Conservation (phyloP, 108 stramenopile species). For the Discostella pseudostelligera region DNA sequence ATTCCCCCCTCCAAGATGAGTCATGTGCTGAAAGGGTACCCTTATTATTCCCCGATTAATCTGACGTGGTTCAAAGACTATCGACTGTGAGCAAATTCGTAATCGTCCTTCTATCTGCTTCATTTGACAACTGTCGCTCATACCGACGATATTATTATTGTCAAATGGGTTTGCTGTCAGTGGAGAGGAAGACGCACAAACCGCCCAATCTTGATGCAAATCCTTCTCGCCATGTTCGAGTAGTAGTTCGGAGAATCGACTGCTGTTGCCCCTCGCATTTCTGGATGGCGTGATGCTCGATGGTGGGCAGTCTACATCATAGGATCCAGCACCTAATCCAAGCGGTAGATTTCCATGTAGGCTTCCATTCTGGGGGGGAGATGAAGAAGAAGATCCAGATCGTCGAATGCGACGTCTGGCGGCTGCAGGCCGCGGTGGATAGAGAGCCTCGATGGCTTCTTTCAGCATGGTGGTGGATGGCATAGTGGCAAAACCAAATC, state of each 20-base stretch:
- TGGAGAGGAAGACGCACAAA: slow-evolving; percentile 62
- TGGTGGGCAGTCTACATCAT: background rate
- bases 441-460: slow-evolving; percentile 61
- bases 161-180: background rate
- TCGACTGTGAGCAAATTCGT: slow-evolving; percentile 68
- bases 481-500: background rate
- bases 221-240: slow-evolving; percentile 80
- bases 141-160: slow-evolving; percentile 1
- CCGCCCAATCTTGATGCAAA: slow-evolving; percentile 82
- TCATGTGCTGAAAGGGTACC: slow-evolving; percentile 65
- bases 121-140: slow-evolving; percentile 36
- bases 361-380: slow-evolving; percentile 2
- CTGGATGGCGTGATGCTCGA: background rate
- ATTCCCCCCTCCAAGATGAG: slow-evolving; percentile 28
- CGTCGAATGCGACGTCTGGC: slow-evolving; percentile 41
- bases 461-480: slow-evolving; percentile 40
- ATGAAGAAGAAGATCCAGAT: slow-evolving; percentile 9
- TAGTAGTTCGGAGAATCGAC: slow-evolving; percentile 70
- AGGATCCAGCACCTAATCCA: slow-evolving; percentile 1
- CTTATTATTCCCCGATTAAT: slow-evolving; percentile 60
- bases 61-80: slow-evolving; percentile 85
- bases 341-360: background rate
- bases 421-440: slow-evolving; percentile 50
- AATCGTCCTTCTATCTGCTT: slow-evolving; percentile 70
- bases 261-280: slow-evolving; percentile 11